Percentiles rank a stretch among this genome's conserved stretches.
These are phyloP conservation scores for Rhizopogon vulgaris DNA, from an alignment of 768 basidiomycete species.

Conservation along the genomic window DNA sequence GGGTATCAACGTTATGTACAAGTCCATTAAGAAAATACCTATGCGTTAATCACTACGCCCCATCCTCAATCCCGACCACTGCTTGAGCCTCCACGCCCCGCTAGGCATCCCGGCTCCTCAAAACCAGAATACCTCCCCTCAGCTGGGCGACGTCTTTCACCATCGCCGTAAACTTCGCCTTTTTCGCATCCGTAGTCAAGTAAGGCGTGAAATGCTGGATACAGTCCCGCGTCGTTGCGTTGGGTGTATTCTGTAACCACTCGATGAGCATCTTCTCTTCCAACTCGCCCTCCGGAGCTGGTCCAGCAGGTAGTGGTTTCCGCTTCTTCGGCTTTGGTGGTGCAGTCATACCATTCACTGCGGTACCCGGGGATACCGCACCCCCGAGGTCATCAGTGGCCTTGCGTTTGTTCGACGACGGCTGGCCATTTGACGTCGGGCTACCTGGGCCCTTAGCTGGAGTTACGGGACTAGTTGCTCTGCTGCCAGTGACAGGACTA, in stretches of 20 bases:
- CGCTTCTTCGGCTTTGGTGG: slow-evolving; percentile 51
- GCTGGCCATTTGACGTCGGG: slow-evolving; percentile 33
- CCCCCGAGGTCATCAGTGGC: slow-evolving; percentile 33
- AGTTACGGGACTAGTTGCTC: slow-evolving; percentile 27
- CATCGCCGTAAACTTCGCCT: slow-evolving; percentile 68
- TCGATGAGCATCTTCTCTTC: slow-evolving; percentile 64
- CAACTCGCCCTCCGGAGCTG: slow-evolving; percentile 49
- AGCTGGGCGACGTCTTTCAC: slow-evolving; percentile 75
- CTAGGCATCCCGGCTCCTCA: slow-evolving; percentile 36
- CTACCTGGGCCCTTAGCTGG: slow-evolving; percentile 14
- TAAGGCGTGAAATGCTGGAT: slow-evolving; percentile 77
- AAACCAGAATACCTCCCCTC: slow-evolving; percentile 56
- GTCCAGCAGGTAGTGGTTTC: slow-evolving; percentile 33
- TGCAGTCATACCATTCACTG: slow-evolving; percentile 15
- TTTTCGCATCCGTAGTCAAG: slow-evolving; percentile 61
- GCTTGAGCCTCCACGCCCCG: no score
- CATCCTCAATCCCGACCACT: no score
- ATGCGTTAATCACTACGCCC: no score
- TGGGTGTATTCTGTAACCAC: slow-evolving; percentile 66
- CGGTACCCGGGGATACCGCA: slow-evolving; percentile 3
- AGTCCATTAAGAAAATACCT: no score
- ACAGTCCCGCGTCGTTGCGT: slow-evolving; percentile 71
- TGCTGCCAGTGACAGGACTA: slow-evolving; percentile 39
- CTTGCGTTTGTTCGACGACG: slow-evolving; percentile 56
- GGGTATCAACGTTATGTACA: no score